Evolutionary conservation across 2,329 filamentous ascomycete species (phyloP).

Genomic region (Periconia digitata): DNA sequence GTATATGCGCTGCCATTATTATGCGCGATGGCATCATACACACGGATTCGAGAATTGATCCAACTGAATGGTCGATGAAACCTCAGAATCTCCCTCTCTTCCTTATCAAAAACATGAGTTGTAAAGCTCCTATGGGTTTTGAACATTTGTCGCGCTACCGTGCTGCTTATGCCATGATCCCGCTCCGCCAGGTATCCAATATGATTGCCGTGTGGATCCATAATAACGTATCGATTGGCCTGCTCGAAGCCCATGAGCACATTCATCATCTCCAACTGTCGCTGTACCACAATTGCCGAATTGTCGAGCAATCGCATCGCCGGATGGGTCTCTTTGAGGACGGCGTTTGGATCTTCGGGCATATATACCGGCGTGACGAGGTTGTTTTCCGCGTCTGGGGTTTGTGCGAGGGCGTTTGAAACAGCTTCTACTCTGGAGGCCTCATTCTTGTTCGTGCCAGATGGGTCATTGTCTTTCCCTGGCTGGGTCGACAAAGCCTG

Average conservation of each 20-base stretch:
- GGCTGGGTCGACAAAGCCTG: slow-evolving; percentile 7
- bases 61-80: slow-evolving; percentile 66
- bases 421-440: slow-evolving; percentile 45
- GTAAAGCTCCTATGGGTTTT: slow-evolving; percentile 65
- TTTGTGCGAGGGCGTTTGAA: slow-evolving; percentile 48
- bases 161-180: slow-evolving; percentile 60
- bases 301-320: slow-evolving; percentile 61
- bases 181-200: slow-evolving; percentile 66
- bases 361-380: slow-evolving; percentile 63
- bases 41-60: slow-evolving; percentile 59
- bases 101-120: slow-evolving; percentile 64
- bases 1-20: slow-evolving; percentile 31
- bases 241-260: slow-evolving; percentile 67
- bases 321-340: slow-evolving; percentile 61
- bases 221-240: slow-evolving; percentile 66
- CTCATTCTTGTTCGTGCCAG: slow-evolving; percentile 11
- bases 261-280: slow-evolving; percentile 68
- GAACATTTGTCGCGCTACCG: slow-evolving; percentile 61
- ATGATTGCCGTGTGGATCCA: slow-evolving; percentile 64
- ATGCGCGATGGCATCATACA: slow-evolving; percentile 36
- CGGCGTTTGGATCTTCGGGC: slow-evolving; percentile 60
- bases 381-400: slow-evolving; percentile 47
- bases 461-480: slow-evolving; percentile 1
- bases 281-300: slow-evolving; percentile 63
- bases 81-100: slow-evolving; percentile 61